Evolutionary conservation across 768 basidiomycete genomes (phyloP).

Genomic region (Dioszegia crocea): DNA sequence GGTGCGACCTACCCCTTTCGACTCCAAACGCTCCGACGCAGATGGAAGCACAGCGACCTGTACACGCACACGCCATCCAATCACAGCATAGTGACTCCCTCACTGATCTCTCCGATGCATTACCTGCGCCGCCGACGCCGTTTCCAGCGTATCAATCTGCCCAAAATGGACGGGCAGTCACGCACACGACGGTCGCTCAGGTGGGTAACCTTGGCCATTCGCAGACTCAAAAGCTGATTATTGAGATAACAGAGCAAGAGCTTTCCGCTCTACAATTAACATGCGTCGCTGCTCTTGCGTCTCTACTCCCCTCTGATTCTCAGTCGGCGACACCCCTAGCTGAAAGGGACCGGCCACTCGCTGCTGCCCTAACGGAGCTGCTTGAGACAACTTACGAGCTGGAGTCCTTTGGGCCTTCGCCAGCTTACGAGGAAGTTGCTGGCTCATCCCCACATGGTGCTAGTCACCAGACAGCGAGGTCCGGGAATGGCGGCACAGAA

Average conservation of each 20-base stretch:
- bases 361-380: constrained; percentile 24
- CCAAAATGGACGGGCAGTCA: background rate
- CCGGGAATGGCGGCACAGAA: no score
- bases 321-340: background rate
- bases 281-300: constrained; percentile 22
- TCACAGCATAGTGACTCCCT: background rate
- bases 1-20: no score
- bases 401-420: constrained; percentile 18
- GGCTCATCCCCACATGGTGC: background rate
- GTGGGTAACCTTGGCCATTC: background rate
- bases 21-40: background rate
- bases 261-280: constrained; percentile 17
- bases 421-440: constrained; percentile 13
- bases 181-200: background rate
- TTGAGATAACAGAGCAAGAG: background rate
- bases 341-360: constrained; percentile 17
- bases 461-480: no score
- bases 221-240: background rate
- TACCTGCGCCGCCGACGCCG: constrained; percentile 34
- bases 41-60: constrained; percentile 18
- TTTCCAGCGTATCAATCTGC: constrained; percentile 22
- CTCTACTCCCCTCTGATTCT: constrained; percentile 11
- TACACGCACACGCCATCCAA: no score
- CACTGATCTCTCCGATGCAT: background rate
- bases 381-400: constrained; percentile 35